Percentiles rank a stretch among this genome's conserved stretches.
phyloP scores from a whole-genome alignment of 495 filamentous ascomycete genomes.

The Neurospora hispaniola region DNA sequence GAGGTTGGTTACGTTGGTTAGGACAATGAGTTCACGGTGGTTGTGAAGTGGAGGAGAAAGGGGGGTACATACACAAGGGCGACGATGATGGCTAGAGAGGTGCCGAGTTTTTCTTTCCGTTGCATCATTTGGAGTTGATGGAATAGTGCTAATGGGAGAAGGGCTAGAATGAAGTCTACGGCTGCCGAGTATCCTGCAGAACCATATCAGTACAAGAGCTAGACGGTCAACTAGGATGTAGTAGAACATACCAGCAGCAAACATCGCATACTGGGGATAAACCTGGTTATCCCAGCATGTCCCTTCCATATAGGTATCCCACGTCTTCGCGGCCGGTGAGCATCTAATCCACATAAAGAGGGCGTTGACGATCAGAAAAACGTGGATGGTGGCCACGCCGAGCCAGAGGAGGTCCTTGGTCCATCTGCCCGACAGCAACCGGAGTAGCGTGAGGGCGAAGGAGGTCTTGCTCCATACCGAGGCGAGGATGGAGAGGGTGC shows the following conservation, averaged over 20 bases:
- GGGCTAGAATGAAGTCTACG: constrained; percentile 25
- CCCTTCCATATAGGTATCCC: constrained; percentile 19
- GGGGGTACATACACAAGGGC: constrained; percentile 24
- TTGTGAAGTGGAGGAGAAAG: neutral
- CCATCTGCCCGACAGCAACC: constrained; percentile 11
- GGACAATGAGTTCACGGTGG: neutral
- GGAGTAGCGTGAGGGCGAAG: constrained; percentile 25
- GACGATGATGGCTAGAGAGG: constrained; percentile 31
- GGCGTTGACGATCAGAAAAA: constrained; percentile 22
- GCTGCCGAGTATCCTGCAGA: constrained; percentile 21
- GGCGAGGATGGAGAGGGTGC: constrained; percentile 21
- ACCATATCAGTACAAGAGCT: too few species aligned
- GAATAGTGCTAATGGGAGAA: constrained; percentile 25
- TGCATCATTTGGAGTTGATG: constrained; percentile 23
- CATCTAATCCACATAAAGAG: constrained; percentile 27
- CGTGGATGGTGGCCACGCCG: constrained; percentile 25
- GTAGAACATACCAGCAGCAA: constrained; percentile 13
- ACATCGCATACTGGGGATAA: constrained; percentile 15
- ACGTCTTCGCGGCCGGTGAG: constrained; percentile 19
- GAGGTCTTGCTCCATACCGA: constrained; percentile 29
- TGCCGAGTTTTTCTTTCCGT: constrained; percentile 26
- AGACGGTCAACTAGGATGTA: too few species aligned
- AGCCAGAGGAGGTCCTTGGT: constrained; percentile 17
- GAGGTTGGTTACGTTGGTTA: neutral
- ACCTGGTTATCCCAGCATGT: constrained; percentile 22